Evolutionary conservation across 2,329 filamentous ascomycete genomes (phyloP).

Genomic region (Sclerotinia borealis): DNA sequence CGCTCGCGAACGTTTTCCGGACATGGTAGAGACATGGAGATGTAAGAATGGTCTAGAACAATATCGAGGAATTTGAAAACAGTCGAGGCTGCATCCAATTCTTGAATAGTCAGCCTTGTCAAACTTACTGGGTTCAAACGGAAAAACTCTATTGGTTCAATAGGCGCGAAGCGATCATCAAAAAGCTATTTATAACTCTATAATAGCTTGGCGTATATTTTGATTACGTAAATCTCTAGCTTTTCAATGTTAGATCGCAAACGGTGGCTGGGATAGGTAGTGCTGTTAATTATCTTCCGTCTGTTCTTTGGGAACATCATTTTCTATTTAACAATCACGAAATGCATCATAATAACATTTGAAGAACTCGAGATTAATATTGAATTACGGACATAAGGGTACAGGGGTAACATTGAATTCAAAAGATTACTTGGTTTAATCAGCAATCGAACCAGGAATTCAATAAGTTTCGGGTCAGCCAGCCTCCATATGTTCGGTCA

Average conservation of each 20-base stretch:
- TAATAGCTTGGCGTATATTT: not conserved
- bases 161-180: not conserved
- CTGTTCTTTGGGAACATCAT: not conserved
- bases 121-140: not conserved
- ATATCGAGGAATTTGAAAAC: not conserved
- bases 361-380: not conserved
- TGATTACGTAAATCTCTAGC: not conserved
- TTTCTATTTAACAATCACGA: not conserved
- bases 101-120: conserved; percentile 5
- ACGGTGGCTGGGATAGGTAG: not conserved
- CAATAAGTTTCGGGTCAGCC: not conserved
- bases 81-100: conserved; percentile 2
- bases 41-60: not conserved
- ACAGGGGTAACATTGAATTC: not conserved
- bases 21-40: conserved; percentile 46
- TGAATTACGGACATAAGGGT: not conserved
- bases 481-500: no score
- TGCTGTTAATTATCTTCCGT: not conserved
- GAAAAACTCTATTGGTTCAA: not conserved
- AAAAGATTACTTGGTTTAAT: not conserved
- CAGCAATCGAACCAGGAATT: not conserved
- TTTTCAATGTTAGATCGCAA: not conserved
- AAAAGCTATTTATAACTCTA: not conserved
- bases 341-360: not conserved
- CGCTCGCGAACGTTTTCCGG: conserved; percentile 71